Evolutionary conservation across 2,329 filamentous ascomycete genomes (phyloP).

Genomic region (Achaetomium macrosporum): DNA sequence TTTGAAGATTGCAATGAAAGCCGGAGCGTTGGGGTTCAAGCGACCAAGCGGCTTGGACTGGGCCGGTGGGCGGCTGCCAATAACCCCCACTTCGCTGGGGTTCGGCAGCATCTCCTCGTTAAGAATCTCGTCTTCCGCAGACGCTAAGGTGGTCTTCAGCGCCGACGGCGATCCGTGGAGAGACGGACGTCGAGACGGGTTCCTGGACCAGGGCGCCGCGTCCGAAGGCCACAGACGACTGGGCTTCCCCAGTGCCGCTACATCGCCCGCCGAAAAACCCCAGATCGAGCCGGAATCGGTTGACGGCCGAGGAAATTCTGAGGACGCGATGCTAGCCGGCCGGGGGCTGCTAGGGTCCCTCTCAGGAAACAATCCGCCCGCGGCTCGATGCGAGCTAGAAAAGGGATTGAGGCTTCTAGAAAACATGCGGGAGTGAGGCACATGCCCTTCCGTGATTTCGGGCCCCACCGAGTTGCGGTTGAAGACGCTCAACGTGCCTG

Average conservation of each 20-base stretch:
- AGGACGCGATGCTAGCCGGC: constrained; percentile 63
- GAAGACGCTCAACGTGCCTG: constrained; percentile 52
- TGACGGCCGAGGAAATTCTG: constrained; percentile 68
- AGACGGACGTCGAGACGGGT: constrained; percentile 74
- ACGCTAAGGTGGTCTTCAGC: constrained; percentile 55
- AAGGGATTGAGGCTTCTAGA: constrained; percentile 43
- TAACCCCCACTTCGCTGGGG: constrained; percentile 59
- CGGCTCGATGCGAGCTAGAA: constrained; percentile 42
- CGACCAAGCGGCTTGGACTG: constrained; percentile 40
- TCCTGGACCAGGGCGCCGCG: constrained; percentile 52
- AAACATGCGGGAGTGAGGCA: constrained; percentile 32
- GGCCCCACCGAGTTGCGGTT: constrained; percentile 46
- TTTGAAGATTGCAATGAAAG: constrained; percentile 66
- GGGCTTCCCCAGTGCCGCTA: constrained; percentile 39
- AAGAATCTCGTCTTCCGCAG: constrained; percentile 59
- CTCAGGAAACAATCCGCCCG: constrained; percentile 45
- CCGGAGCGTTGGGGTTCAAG: constrained; percentile 84
- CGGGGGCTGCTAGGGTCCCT: constrained; percentile 55
- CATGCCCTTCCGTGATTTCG: constrained; percentile 36
- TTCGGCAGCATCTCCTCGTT: constrained; percentile 51
- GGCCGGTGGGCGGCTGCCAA: constrained; percentile 67
- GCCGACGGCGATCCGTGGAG: constrained; percentile 67
- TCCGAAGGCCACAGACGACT: constrained; percentile 61
- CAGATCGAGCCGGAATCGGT: constrained; percentile 74
- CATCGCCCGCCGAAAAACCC: constrained; percentile 45